phyloP scores from a whole-genome alignment of 306 rosid genomes.

The Pterocarpus macrocarpus region DNA sequence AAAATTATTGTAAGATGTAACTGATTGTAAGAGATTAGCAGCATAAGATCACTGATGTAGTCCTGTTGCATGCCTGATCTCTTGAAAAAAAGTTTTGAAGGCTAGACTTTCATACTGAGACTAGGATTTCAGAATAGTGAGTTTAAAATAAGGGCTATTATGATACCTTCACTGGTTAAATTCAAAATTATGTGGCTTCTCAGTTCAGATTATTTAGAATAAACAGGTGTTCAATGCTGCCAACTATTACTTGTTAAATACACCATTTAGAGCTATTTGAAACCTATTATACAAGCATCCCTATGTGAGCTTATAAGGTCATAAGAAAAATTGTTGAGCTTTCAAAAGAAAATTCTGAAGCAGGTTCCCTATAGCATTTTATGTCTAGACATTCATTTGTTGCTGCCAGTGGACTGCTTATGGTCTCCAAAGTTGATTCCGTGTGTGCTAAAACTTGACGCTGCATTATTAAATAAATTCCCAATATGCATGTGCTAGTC shows the following conservation, averaged over 20 bases:
- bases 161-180: neutral
- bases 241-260: neutral
- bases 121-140: neutral
- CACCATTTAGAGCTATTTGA: neutral
- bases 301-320: constrained; percentile 34
- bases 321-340: neutral
- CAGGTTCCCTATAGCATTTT: constrained; percentile 13
- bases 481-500: constrained; percentile 13
- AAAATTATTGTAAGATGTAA: too few relatives aligned
- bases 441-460: constrained; percentile 46
- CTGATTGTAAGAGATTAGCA: neutral
- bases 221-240: neutral
- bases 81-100: neutral
- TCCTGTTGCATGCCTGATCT: neutral
- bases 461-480: constrained; percentile 41
- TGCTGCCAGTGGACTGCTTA: constrained; percentile 14
- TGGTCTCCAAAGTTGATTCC: constrained; percentile 31
- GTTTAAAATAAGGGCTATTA: neutral
- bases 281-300: neutral
- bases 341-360: constrained; percentile 38
- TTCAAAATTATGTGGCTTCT: neutral
- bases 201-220: neutral
- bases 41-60: neutral
- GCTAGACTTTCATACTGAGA: neutral
- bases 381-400: constrained; percentile 16